Percentiles rank a stretch among this genome's conserved stretches.
phyloP scores from a whole-genome alignment of 331 rosid species.

The Quercus phellos region DNA sequence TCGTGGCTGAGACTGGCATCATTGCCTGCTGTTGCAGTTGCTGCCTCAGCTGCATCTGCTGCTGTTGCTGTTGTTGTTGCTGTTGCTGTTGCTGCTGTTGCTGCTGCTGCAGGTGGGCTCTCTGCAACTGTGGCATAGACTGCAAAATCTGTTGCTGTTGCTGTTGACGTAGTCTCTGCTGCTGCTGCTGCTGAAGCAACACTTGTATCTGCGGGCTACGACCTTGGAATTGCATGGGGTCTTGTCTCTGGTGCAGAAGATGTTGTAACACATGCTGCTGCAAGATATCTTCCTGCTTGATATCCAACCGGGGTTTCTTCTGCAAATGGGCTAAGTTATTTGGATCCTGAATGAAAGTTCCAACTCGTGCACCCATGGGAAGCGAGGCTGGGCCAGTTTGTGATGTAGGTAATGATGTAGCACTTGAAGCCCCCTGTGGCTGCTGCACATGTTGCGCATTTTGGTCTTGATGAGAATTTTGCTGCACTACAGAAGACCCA shows the following conservation, averaged over 20 bases:
- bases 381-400: slow-evolving; percentile 52
- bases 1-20: slow-evolving; percentile 51
- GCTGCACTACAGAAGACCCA: slow-evolving; percentile 78
- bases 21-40: slow-evolving; percentile 73
- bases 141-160: slow-evolving; percentile 70
- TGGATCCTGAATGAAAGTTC: slow-evolving; percentile 67
- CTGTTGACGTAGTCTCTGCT: slow-evolving; percentile 53
- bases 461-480: slow-evolving; percentile 79
- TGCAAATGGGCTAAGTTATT: slow-evolving; percentile 53
- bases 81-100: slow-evolving; percentile 45
- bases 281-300: slow-evolving; percentile 75
- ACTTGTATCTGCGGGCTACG: slow-evolving; percentile 76
- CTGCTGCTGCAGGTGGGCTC: slow-evolving; percentile 72
- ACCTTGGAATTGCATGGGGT: slow-evolving; percentile 65
- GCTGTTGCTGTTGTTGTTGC: slow-evolving; percentile 49
- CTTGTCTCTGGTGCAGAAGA: slow-evolving; percentile 73
- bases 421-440: slow-evolving; percentile 67
- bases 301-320: slow-evolving; percentile 82
- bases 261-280: slow-evolving; percentile 81
- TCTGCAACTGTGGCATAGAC: slow-evolving; percentile 82
- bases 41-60: slow-evolving; percentile 75
- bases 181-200: slow-evolving; percentile 76
- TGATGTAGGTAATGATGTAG: slow-evolving; percentile 49
- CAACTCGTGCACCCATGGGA: slow-evolving; percentile 60
- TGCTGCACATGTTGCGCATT: slow-evolving; percentile 59